Evolutionary conservation across 305 asterid species (phyloP), one percentile per base, ranked within the genome.

Genomic region (Ruellia speciosa): DNA sequence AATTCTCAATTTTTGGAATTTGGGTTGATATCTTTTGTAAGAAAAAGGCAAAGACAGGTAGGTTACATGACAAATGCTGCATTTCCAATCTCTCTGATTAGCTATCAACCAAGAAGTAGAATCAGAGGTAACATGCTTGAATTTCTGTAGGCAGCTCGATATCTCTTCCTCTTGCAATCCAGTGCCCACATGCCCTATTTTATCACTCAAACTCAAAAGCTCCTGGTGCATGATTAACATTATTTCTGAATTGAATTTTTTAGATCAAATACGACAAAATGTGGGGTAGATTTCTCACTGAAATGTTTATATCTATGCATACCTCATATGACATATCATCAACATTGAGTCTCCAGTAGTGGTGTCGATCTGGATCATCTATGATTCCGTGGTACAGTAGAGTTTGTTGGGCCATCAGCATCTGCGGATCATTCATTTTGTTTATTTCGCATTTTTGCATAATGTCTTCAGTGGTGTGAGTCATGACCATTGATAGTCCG

Each of bases 21-120:
- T n/a, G n/a, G n/a, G n/a, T n/a, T 6, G 11, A 13, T 6, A 4
- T 28, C 0, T 10, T 17, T 33, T 5, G 8, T 4, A 37, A 14
- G 12, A 49, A 5, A 11, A 56, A 15, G 49, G 4, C 31, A 15
- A 33, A 46, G 6, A 0, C 49, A 17, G 40, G 35, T 15, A 2
- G n/a, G 49, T 20, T 73, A 82, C 87, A 67, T 82, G 90, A 60
- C 90, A 85, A 57, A 82, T 80, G 74, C 81, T 82, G 55, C 90
- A 85, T 70, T 64, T 78, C 75, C 75, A 70, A 39, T 70, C 79
- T 72, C 52, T 75, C 9, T 73, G 75, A 9, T 14, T 41, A 18
- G 53, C 9, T 0, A 16, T 6, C 15, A 60, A 15, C 28, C 28
- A 34, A 40, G 72, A 62, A 39, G 62, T 34, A 31, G 69, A 47